A percentile compares a stretch with the other conserved stretches of the same genome.
These are phyloP conservation scores for Candida peoriensis DNA, from an alignment of 805 yeast species.

Conservation along the genomic window DNA sequence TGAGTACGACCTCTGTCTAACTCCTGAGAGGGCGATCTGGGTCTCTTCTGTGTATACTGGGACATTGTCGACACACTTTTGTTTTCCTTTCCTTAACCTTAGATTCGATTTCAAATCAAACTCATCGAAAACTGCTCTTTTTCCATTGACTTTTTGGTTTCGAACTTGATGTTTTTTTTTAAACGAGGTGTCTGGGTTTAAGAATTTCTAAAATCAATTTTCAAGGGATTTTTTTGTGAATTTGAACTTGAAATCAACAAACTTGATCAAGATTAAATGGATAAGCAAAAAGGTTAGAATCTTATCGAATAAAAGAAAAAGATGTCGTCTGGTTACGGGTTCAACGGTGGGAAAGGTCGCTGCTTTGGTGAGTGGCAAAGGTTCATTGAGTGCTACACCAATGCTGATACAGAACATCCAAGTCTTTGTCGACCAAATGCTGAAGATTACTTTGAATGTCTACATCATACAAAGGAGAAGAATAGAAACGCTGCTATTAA, in stretches of 20 bases:
- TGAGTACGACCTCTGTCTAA: constrained; percentile 14
- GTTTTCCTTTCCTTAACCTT: too few species aligned
- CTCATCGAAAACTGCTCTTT: too few species aligned
- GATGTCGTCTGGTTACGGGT: constrained; percentile 36
- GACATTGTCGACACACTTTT: background rate
- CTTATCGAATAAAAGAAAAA: background rate
- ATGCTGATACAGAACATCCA: constrained; percentile 30
- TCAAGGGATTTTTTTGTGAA: background rate
- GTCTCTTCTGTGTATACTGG: background rate
- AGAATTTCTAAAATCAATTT: background rate
- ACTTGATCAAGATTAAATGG: background rate
- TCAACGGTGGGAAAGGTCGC: constrained; percentile 40
- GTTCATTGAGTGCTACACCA: constrained; percentile 42
- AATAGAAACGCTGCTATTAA: constrained; percentile 22
- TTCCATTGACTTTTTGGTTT: too few species aligned
- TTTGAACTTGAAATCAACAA: background rate
- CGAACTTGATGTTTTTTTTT: too few species aligned
- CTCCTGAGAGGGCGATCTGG: background rate
- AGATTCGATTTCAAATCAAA: too few species aligned
- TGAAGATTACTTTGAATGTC: constrained; percentile 46
- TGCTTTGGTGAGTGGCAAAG: constrained; percentile 42
- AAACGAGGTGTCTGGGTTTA: constrained; percentile 10
- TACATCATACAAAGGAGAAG: constrained; percentile 42
- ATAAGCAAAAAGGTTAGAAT: too few species aligned
- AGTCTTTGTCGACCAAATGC: constrained; percentile 35